Evolutionary conservation across 2,329 filamentous ascomycete species (phyloP).

Genomic region (Paraconiothyrium sp.): DNA sequence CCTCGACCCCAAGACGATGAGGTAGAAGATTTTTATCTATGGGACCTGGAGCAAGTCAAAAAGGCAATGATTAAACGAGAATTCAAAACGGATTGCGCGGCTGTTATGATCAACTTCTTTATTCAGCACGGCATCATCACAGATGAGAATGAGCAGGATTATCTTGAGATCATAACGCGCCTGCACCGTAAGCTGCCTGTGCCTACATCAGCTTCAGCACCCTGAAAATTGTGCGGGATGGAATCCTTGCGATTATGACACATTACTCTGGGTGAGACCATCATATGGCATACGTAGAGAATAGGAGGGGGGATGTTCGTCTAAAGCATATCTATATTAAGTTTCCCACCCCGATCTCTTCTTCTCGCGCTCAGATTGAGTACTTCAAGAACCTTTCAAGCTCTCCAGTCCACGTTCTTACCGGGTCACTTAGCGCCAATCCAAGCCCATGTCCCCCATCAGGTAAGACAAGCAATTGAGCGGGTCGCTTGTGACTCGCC

Average conservation of each 20-base stretch:
- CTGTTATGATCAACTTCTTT: constrained; percentile 88
- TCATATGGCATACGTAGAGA: no score
- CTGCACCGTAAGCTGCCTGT: constrained; percentile 82
- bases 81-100: constrained; percentile 90
- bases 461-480: constrained; percentile 15
- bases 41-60: constrained; percentile 76
- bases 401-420: constrained; percentile 17
- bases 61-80: constrained; percentile 71
- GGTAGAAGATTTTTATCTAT: constrained; percentile 81
- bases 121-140: constrained; percentile 82
- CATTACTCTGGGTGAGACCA: no score
- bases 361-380: neutral
- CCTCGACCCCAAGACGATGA: constrained; percentile 68
- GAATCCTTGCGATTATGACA: no score
- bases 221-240: neutral
- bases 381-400: constrained; percentile 19
- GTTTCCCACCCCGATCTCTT: neutral
- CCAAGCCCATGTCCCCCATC: constrained; percentile 18
- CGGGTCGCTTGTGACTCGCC: constrained; percentile 14
- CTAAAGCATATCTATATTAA: neutral
- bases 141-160: constrained; percentile 77
- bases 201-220: constrained; percentile 50
- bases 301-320: no score
- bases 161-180: constrained; percentile 74
- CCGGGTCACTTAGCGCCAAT: constrained; percentile 16